A percentile compares a stretch with the other conserved stretches of the same genome.
Evolutionary conservation across 1,284 basidiomycete species (phyloP).

Genomic region (Ustilago esculenta): DNA sequence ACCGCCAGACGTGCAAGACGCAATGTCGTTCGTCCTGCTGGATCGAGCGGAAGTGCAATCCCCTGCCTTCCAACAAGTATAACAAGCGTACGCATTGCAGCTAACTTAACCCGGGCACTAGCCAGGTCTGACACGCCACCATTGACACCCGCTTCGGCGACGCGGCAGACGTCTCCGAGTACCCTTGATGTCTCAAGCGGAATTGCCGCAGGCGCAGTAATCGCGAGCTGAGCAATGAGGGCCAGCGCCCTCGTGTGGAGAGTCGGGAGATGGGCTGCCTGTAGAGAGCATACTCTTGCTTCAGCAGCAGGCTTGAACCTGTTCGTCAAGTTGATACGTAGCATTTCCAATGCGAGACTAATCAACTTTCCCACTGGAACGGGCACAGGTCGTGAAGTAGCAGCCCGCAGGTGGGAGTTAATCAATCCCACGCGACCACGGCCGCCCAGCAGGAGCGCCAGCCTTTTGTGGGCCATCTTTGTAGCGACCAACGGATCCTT

Average conservation of each 20-base stretch:
- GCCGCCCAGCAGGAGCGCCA: conserved; percentile 37
- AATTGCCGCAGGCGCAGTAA: conserved; percentile 25
- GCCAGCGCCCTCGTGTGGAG: conserved; percentile 36
- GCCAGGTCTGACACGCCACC: background rate
- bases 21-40: conserved; percentile 34
- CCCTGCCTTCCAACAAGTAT: conserved; percentile 28
- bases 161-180: conserved; percentile 36
- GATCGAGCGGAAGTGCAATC: conserved; percentile 42
- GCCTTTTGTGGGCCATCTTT: conserved; percentile 21
- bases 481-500: conserved; percentile 36
- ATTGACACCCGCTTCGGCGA: conserved; percentile 22
- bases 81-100: conserved; percentile 35
- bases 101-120: conserved; percentile 19
- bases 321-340: conserved; percentile 69
- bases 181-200: conserved; percentile 21
- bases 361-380: conserved; percentile 75
- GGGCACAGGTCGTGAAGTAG: conserved; percentile 75
- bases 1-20: conserved; percentile 45
- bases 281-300: conserved; percentile 34
- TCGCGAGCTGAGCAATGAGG: conserved; percentile 33
- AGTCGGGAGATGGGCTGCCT: conserved; percentile 17
- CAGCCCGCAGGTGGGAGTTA: conserved; percentile 57
- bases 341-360: conserved; percentile 65
- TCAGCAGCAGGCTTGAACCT: conserved; percentile 39
- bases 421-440: conserved; percentile 32